These are phyloP conservation scores for Gryganskiella cystojenkinii DNA, from an alignment of 192 early-diverging fungal species.

Conservation along the genomic window DNA sequence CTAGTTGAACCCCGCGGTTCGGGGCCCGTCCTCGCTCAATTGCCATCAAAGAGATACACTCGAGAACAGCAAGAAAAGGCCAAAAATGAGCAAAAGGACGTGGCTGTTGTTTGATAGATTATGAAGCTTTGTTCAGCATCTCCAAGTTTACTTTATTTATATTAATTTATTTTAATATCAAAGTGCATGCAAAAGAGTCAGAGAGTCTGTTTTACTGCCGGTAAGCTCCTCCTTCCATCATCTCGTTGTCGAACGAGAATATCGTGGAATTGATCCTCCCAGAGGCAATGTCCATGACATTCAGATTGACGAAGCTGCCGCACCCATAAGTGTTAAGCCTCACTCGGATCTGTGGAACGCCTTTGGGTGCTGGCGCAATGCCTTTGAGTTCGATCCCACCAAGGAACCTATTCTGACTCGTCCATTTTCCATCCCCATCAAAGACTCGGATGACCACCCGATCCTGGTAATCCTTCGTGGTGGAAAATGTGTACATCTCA, in stretches of 20 bases:
- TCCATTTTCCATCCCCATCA: conserved; percentile 93
- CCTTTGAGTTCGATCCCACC: conserved; percentile 94
- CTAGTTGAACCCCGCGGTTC: no score
- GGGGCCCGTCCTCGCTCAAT: no score
- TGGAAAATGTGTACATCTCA: conserved; percentile 94
- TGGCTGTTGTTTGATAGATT: no score
- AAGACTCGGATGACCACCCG: conserved; percentile 93
- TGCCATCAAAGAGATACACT: no score
- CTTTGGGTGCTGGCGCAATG: conserved; percentile 90
- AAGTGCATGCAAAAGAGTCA: no score
- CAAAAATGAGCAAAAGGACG: no score
- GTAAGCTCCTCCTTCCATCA: not conserved
- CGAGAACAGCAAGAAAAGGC: no score
- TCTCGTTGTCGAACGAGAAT: not conserved
- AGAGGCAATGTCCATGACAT: conserved; percentile 2
- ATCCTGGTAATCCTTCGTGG: conserved; percentile 92
- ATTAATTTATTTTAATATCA: no score
- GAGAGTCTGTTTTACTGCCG: no score
- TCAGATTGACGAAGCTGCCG: conserved; percentile 53
- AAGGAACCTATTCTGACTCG: conserved; percentile 91
- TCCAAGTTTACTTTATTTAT: no score
- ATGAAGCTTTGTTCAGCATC: no score
- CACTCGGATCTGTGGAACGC: conserved; percentile 93
- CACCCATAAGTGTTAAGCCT: conserved; percentile 95
- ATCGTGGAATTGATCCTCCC: not conserved